Conservation (phyloP, 805 yeast genomes). For the Yamadazyma insecticola region DNA sequence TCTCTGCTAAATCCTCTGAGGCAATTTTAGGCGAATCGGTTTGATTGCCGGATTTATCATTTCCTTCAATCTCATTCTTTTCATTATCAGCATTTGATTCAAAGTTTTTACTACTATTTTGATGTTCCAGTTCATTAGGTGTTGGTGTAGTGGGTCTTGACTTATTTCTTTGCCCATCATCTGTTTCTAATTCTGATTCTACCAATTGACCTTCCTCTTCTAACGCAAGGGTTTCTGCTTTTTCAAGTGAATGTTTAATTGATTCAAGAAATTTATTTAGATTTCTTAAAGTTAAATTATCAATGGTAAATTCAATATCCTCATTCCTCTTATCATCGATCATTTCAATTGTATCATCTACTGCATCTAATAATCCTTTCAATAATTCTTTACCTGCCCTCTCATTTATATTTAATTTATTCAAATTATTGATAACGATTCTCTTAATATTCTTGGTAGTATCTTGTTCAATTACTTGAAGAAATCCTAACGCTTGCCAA, state of each 20-base stretch:
- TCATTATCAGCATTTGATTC: not conserved
- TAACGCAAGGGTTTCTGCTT: constrained; percentile 16
- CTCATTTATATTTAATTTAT: constrained; percentile 37
- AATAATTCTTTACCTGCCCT: constrained; percentile 24
- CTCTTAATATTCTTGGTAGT: constrained; percentile 50
- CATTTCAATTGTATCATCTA: constrained; percentile 27
- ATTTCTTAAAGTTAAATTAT: constrained; percentile 23
- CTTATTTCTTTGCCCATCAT: constrained; percentile 6
- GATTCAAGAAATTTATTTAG: constrained; percentile 25
- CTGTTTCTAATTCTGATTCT: constrained; percentile 8
- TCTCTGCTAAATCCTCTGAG: constrained; percentile 16
- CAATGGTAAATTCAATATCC: constrained; percentile 29
- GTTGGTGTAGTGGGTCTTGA: no score
- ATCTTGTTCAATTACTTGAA: constrained; percentile 47
- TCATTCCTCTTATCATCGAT: constrained; percentile 16
- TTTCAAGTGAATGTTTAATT: constrained; percentile 19
- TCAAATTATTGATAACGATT: constrained; percentile 46
- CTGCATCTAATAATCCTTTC: constrained; percentile 27
- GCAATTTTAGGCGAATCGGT: constrained; percentile 1
- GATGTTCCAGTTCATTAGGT: no score
- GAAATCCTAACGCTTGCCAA: constrained; percentile 49
- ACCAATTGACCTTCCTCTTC: constrained; percentile 6
- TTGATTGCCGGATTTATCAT: no score
- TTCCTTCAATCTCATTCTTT: constrained; percentile 1
- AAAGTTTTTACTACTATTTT: not conserved